Base-by-base conservation (phyloP, 805 yeast genomes). In the Kluyveromyces wickerhamii region DNA sequence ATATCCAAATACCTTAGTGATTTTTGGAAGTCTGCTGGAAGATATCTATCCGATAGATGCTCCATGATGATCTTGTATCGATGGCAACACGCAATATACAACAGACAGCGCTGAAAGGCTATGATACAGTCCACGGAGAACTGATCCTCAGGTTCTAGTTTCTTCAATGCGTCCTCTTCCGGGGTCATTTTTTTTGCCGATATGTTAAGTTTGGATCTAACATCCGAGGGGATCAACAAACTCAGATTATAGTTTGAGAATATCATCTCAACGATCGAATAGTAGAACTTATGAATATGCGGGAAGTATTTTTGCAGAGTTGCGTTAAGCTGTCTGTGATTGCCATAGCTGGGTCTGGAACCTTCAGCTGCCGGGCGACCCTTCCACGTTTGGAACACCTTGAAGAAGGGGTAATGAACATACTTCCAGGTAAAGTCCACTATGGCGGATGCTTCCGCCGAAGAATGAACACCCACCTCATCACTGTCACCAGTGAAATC, bases 61-160 rank as follows among this genome's bases (percentile, higher is more conserved):
- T 74, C 77, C 19, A 68, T 58, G 29, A 67, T 49, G 1, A 74
- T 57, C 42, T 75, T 63, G 47, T 77, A 78, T 27, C 85, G 67
- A 4, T 77, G 69, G 7, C 74, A 59, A 25, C 75, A 73, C 4
- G 83, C 85, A 27, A 77, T 57, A 39, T 69, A 70, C 2, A 79
- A 52, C 13, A 54, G 34, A 34, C 54, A 56, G 21, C 49, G 37
- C 25, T 51, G 53, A 21, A 43, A 37, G 2, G 44, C 31, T 17
- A 38, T 28, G 11, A 42, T 36, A n/a, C 41, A 27, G 16, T 44
- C 25, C 28, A 42, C 37, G 12, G 42, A 34, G 15, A 44, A 41
- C 9, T 36, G 30, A 27, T 36, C 39, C 14, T 36, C 35, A 16
- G 41, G 17, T 9, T 32, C 37, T 16, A 45, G 32, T 18, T 19